Conservation (phyloP, 352 stramenopile genomes). For the Pythium scleroteichum region DNA sequence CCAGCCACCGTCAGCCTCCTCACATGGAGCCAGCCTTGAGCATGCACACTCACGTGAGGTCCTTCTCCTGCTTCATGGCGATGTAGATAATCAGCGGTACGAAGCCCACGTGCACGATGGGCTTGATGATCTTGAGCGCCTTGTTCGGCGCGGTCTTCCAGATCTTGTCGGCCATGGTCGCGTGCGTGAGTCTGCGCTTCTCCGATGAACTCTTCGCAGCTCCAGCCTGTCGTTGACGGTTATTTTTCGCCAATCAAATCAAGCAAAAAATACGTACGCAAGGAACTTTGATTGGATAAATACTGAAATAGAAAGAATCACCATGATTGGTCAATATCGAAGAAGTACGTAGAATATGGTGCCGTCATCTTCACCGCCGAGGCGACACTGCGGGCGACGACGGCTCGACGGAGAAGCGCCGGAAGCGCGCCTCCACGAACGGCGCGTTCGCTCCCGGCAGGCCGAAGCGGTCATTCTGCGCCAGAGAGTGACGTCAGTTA, state of each 20-base stretch:
- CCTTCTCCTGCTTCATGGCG: slow-evolving; percentile 73
- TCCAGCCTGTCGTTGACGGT: slow-evolving; percentile 21
- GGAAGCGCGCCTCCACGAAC: slow-evolving; percentile 72
- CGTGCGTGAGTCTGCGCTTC: not conserved
- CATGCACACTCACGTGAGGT: slow-evolving; percentile 54
- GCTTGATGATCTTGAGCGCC: slow-evolving; percentile 82
- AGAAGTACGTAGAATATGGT: too few species aligned
- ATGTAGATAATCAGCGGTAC: slow-evolving; percentile 82
- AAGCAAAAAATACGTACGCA: too few species aligned
- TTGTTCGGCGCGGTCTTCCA: slow-evolving; percentile 80
- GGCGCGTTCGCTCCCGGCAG: slow-evolving; percentile 40
- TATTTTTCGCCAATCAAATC: slow-evolving; percentile 19
- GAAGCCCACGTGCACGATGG: slow-evolving; percentile 81
- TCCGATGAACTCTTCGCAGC: not conserved
- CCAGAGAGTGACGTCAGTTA: not conserved
- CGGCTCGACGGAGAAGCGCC: slow-evolving; percentile 54
- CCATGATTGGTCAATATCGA: not conserved
- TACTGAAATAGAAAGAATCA: slow-evolving; percentile 8
- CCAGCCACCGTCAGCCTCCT: not conserved
- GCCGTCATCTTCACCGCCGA: not conserved
- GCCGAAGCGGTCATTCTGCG: slow-evolving; percentile 51
- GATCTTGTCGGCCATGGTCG: slow-evolving; percentile 50
- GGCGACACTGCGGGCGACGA: slow-evolving; percentile 27
- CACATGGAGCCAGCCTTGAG: too few species aligned
- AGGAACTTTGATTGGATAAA: slow-evolving; percentile 23